Base-by-base conservation (phyloP, 495 filamentous ascomycete species). In the Pyrenula aspistea region DNA sequence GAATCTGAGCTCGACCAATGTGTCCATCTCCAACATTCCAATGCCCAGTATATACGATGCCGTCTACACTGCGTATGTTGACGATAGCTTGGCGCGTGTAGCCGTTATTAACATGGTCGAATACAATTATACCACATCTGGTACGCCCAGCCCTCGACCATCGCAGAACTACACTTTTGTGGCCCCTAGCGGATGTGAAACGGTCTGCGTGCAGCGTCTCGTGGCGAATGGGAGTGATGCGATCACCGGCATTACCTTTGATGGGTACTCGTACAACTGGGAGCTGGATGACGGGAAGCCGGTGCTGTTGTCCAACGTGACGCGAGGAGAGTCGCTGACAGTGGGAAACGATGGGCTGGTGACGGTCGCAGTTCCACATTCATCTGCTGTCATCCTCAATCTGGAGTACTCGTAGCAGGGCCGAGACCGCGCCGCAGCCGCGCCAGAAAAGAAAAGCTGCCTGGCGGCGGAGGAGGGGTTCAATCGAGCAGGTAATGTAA, bases 221-320 rank as follows among this genome's bases (percentile, higher is more conserved):
- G 62, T 68, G 54, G 83, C 84, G 3, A 84, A 84, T 63, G 82
- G 83, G 0, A 84, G 77, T 55, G 79, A 87, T 68, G 80, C 82
- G 10, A 75, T 83, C 21, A 77, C 76, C 2, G 80, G 81, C 1
- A 75, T 85, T 19, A 78, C 79, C 2, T 87, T 73, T 68, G 79
- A 85, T 63, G 83, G 83, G 0, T 77, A 67, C 67, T 83, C 77
- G 50, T 88, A 85, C 59, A 80, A 86, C 57, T 81, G 78, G 53
- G 81, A 85, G 65, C 61, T 84, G 55, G 68, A 76, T 2, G 55
- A 67, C 12, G 84, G 84, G 0, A 67, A 65, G 67, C 79, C 83
- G 12, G 77, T 80, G 52, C 67, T 74, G 49, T 55, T 86, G 68
- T 56, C 51, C 0, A 85, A 86, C 64, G 76, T 82, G 23, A 84